Conservation (phyloP, 2,329 filamentous ascomycete genomes). For the Coleophoma crateriformis region DNA sequence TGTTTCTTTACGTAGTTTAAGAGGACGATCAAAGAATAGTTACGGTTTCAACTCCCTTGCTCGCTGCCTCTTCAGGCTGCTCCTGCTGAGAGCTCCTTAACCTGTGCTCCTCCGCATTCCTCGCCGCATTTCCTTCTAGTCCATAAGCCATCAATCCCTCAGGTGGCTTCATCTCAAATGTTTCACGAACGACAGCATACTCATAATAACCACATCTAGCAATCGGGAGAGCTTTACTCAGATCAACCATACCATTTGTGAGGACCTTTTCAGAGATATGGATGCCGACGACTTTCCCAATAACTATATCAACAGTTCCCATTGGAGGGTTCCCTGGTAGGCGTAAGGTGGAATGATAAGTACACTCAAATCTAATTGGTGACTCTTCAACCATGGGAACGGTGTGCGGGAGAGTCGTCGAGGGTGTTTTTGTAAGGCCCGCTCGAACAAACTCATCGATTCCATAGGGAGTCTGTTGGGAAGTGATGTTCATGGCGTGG, state of each 20-base stretch:
- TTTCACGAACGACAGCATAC: conserved; percentile 48
- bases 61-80: too few relatives aligned
- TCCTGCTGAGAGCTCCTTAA: too few relatives aligned
- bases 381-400: conserved; percentile 47
- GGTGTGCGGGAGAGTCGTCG: conserved; percentile 25
- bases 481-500: conserved; percentile 48
- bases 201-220: conserved; percentile 55
- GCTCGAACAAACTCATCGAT: conserved; percentile 50
- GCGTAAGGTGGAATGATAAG: conserved; percentile 46
- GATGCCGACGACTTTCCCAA: conserved; percentile 50
- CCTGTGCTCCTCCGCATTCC: conserved; percentile 1
- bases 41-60: too few relatives aligned
- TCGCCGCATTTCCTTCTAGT: conserved; percentile 29
- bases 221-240: conserved; percentile 51
- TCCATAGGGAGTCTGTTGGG: conserved; percentile 40
- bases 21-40: too few relatives aligned
- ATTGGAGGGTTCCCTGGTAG: conserved; percentile 51
- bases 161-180: conserved; percentile 54
- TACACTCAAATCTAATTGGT: conserved; percentile 55
- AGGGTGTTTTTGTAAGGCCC: conserved; percentile 41
- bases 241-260: conserved; percentile 48
- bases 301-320: conserved; percentile 48
- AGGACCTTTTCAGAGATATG: conserved; percentile 50
- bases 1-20: too few relatives aligned
- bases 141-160: conserved; percentile 24